These are phyloP conservation scores for Chlorencoelia australis DNA, from an alignment of 2,329 filamentous ascomycete genomes.

Conservation along the genomic window DNA sequence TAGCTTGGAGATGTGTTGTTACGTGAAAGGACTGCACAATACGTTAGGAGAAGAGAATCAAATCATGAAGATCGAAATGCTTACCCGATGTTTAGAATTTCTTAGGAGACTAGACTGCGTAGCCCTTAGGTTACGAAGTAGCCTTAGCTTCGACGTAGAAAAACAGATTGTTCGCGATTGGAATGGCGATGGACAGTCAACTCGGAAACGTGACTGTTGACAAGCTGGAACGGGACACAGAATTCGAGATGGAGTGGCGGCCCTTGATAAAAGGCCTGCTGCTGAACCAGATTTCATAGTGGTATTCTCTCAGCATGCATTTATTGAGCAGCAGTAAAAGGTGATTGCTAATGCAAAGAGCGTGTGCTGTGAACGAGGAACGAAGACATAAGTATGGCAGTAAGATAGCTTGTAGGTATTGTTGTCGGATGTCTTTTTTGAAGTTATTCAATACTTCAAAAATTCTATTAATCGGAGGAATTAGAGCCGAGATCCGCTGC, in stretches of 20 bases:
- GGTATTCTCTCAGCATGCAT: constrained; percentile 12
- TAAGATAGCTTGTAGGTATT: too few relatives aligned
- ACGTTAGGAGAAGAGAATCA: not conserved
- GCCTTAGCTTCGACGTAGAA: constrained; percentile 5
- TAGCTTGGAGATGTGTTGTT: constrained; percentile 21
- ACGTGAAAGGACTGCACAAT: constrained; percentile 23
- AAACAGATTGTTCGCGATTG: constrained; percentile 17
- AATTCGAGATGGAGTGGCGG: constrained; percentile 21
- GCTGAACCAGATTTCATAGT: constrained; percentile 26
- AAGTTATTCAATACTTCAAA: too few relatives aligned
- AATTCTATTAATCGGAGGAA: too few relatives aligned
- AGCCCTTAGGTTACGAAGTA: constrained; percentile 6
- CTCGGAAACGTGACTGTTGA: constrained; percentile 12
- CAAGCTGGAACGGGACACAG: constrained; percentile 20
- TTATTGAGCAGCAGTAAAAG: too few relatives aligned
- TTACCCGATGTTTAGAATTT: constrained; percentile 18
- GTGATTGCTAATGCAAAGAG: too few relatives aligned
- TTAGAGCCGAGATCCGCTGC: too few relatives aligned
- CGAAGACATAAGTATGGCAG: too few relatives aligned
- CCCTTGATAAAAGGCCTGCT: constrained; percentile 23
- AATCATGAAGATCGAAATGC: not conserved
- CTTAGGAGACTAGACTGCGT: not conserved
- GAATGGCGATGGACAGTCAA: constrained; percentile 10
- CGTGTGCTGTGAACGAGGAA: too few relatives aligned
- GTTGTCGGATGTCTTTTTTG: too few relatives aligned